Conservation (phyloP, 192 early-diverging fungal species). For the Coemansia umbellata region DNA sequence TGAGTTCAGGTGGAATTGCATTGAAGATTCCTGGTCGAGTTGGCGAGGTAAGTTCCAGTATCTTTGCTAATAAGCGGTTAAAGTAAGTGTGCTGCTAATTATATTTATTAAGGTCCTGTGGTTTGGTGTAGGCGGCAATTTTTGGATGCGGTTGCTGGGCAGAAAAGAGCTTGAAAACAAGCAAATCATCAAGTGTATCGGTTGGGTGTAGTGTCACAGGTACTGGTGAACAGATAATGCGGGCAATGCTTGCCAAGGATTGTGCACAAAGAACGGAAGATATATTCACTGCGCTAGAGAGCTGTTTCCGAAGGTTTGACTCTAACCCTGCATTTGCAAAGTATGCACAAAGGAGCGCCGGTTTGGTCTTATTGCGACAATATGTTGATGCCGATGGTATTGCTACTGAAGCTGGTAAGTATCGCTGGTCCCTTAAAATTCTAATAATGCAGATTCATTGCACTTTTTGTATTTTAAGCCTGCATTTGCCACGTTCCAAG, state of each 20-base stretch:
- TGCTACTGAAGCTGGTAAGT: not conserved
- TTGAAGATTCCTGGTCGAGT: conserved; percentile 80
- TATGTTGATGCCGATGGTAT: conserved; percentile 1
- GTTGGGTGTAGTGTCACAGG: conserved; percentile 63
- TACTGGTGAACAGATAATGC: conserved; percentile 85
- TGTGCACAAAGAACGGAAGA: conserved; percentile 42
- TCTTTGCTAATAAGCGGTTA: not conserved
- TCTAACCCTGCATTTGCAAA: not conserved
- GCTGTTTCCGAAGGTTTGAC: conserved; percentile 16
- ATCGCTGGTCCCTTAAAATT: too few species aligned
- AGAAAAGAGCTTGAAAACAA: conserved; percentile 34
- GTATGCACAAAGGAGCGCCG: conserved; percentile 13
- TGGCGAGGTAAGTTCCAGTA: conserved; percentile 62
- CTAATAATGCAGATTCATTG: too few species aligned
- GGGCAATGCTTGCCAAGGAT: conserved; percentile 61
- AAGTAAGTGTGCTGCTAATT: not conserved
- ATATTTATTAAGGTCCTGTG: not conserved
- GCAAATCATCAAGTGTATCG: conserved; percentile 7
- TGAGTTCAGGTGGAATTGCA: conserved; percentile 84
- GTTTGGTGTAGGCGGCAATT: conserved; percentile 66
- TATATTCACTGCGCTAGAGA: conserved; percentile 13
- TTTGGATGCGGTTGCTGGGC: conserved; percentile 84
- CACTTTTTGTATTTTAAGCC: too few species aligned
- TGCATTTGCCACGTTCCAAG: too few species aligned
- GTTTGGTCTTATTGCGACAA: conserved; percentile 25